Conservation (phyloP, 1,284 basidiomycete genomes). For the Cutaneotrichosporon daszewskae region DNA sequence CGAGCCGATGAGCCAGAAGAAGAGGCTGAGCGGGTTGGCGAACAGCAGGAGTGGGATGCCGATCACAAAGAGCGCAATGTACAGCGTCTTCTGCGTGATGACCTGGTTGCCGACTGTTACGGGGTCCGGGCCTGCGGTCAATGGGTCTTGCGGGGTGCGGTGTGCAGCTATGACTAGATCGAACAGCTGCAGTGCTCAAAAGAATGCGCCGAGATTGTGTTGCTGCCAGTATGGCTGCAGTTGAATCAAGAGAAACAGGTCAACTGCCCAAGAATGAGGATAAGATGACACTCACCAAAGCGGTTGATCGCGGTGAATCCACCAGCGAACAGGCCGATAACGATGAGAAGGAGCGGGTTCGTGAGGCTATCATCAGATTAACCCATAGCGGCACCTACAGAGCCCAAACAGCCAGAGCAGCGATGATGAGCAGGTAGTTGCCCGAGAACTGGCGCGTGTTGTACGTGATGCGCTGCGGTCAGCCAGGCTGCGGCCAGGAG, state of each 20-base stretch:
- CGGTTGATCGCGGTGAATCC: slow-evolving; percentile 82
- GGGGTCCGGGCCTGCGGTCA: slow-evolving; percentile 14
- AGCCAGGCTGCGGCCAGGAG: too few species aligned
- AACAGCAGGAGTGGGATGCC: slow-evolving; percentile 29
- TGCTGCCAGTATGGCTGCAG: too few species aligned
- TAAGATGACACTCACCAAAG: slow-evolving; percentile 59
- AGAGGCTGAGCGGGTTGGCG: slow-evolving; percentile 25
- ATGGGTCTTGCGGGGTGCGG: too few species aligned
- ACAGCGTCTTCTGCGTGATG: slow-evolving; percentile 53
- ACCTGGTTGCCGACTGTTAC: slow-evolving; percentile 37
- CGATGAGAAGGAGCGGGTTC: slow-evolving; percentile 69
- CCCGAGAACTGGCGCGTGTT: slow-evolving; percentile 86
- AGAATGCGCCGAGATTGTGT: too few species aligned
- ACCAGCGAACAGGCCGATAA: slow-evolving; percentile 75
- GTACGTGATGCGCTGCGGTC: slow-evolving; percentile 75
- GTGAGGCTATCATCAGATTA: slow-evolving; percentile 53
- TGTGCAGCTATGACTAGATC: too few species aligned
- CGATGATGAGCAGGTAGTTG: slow-evolving; percentile 78
- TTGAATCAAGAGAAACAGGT: too few species aligned
- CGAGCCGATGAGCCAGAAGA: slow-evolving; percentile 34
- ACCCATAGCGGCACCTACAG: slow-evolving; percentile 55
- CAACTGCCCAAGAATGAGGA: too few species aligned
- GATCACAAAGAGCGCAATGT: slow-evolving; percentile 52
- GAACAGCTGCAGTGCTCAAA: too few species aligned
- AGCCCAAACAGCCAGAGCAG: slow-evolving; percentile 74